Evolutionary conservation across 2,329 filamentous ascomycete species (phyloP), one percentile per base, ranked within the genome.

Genomic region (Leptographium galeiforme): DNA sequence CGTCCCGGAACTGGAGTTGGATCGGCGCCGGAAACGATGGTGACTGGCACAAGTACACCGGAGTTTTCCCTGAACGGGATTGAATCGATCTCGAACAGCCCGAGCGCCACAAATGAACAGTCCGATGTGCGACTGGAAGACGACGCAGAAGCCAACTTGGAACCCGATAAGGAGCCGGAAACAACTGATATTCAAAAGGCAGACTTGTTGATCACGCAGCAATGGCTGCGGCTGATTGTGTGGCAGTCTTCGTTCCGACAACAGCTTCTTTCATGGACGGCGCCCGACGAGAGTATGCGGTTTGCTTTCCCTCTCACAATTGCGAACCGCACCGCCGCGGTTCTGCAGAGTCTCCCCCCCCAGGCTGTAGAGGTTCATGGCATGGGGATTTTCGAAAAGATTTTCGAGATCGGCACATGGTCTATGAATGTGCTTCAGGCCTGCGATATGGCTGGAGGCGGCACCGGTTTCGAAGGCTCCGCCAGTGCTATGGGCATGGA

Each of bases 191-290:
- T 79, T 19, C 83, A 87, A 60, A 83, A 81, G 52, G 81, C 84
- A 8, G 81, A 87, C 59, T 73, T 87, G 18, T 72, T 84, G 45
- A 76, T 84, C 52, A 86, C 81, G 2, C 83, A 87, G 62, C 81
- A 85, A 61, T 87, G 83, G 83, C 70, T 87, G 6, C 72, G 79
- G 18, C 78, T 81, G 1, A 83, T 85, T 67, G 77, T 85, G n/a
- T 87, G 83, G 83, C 83, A 85, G 60, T 74, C 83, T 2, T 82
- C 81, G 4, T 84, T 84, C 60, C 76, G 78, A 19, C 81, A 84
- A 59, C 79, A 80, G 5, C 76, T 81, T 30, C 70, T 86, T 19
- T 82, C 79, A 36, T 79, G 76, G 36, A 73, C 73, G 3, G 72
- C 80, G 0, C 66, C 71, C 8, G 77, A 85, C 54, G 73, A 73